Percentiles rank a stretch among this genome's conserved stretches.
phyloP scores from a whole-genome alignment of 208 protist species.

The Acanthamoeba sp. region DNA sequence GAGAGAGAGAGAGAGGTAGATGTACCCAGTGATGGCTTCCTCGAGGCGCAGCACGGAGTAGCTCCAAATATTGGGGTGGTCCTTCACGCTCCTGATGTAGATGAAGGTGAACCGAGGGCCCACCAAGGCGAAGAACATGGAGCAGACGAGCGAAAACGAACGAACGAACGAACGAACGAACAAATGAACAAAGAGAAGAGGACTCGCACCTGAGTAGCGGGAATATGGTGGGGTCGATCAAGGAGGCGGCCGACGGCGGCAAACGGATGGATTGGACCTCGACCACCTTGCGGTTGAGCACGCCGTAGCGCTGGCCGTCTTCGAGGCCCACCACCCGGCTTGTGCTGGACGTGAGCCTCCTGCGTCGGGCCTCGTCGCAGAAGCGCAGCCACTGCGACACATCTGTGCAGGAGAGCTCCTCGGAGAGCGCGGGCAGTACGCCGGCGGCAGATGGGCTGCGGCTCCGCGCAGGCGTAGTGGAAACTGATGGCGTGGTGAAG shows the following conservation, averaged over 20 bases:
- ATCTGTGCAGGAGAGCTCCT: not conserved
- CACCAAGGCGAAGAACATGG: too few species aligned
- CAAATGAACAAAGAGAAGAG: not conserved
- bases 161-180: not conserved
- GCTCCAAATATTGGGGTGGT: slow-evolving; percentile 45
- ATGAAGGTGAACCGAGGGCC: too few species aligned
- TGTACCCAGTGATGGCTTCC: slow-evolving; percentile 21
- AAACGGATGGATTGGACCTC: slow-evolving; percentile 17
- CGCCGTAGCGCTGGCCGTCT: slow-evolving; percentile 9
- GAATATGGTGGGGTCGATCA: not conserved
- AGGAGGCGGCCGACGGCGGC: not conserved
- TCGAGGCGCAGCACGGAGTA: slow-evolving; percentile 30
- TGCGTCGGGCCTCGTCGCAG: not conserved
- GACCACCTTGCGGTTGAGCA: slow-evolving; percentile 44
- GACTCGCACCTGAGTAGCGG: not conserved
- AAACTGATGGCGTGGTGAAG: not conserved
- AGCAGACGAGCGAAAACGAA: too few species aligned
- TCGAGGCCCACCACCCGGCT: not conserved
- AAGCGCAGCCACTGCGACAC: slow-evolving; percentile 9
- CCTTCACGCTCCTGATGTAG: slow-evolving; percentile 25
- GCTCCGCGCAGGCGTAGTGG: not conserved
- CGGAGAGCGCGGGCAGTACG: not conserved
- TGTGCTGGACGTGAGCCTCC: not conserved
- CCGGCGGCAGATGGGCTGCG: not conserved
- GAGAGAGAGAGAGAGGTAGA: not conserved